Base-by-base conservation (phyloP, 73 alveolate species). In the Blepharisma japonicum region DNA sequence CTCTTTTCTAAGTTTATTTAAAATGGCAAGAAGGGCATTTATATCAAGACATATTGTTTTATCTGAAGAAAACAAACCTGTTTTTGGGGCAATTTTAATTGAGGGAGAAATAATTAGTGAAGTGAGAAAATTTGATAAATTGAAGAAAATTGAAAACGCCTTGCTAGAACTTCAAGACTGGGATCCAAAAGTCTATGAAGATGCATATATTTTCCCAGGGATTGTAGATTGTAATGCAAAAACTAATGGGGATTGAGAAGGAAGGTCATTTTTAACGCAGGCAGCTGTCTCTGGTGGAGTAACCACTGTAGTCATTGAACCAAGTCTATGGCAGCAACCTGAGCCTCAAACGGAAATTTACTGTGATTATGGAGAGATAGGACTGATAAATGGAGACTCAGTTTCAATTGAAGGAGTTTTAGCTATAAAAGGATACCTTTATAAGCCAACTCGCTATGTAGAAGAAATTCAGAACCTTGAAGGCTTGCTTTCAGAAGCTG, bases 221-320 rank as follows among this genome's bases (percentile, higher is more conserved):
- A 14, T 61, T 25, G 23, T 61, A 18, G 74, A 61, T 18, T 18
- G 14, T 14, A 18, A 14, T 25, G 47, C 74, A 0, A 14, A 39
- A 61, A 8, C 47, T 61, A 39, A 61, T 14, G 14, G 74, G 74
- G 74, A 61, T 9, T 20, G 47, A 25, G 39, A 61, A 20, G 23
- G 42, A 32, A 32, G 42, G 42, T 32, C 74, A 61, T n/a, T 20
- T 8, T 25, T 61, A 2, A 18, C 74, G 5, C 14, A 61, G 5
- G 46, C 46, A 9, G 74, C 50, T n/a, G 47, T 25, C 23, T 61
- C 74, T 61, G 74, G 74, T 20, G 74, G 74, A 25, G 48, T 61
- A 9, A 61, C 74, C 23, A 8, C 23, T 61, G 46, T 25, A 1
- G n/a, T 14, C 23, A 14, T 61, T 14, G 74, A 61, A 5, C 14